Evolutionary conservation across 176 grass and related monocot genomes (phyloP), one percentile per base, ranked within the genome.

Genomic region (Musa troglodytarum): DNA sequence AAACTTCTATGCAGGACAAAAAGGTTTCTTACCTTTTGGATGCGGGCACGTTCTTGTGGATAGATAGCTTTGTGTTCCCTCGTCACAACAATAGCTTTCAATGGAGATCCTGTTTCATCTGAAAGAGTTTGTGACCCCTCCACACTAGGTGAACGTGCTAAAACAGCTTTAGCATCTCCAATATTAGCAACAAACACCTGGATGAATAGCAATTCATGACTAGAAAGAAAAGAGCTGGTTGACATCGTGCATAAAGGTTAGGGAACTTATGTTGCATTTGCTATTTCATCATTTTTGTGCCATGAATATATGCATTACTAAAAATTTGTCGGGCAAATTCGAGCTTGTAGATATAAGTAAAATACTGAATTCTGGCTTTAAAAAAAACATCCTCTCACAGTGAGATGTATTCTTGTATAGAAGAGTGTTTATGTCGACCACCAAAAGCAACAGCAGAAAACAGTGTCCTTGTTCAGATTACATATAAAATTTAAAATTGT

Each of bases 21-120:
- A 50, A 25, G 9, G 19, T 43, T 43, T 50, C 64, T 72, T 52
- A 97, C 93, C 82, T 93, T 93, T 74, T 97, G 87, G 29, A 93
- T 97, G 73, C 93, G 80, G 10, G 61, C 69, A 52, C 89, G 89
- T 73, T 97, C 93, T 83, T 90, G 87, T 56, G 90, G 87, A 93
- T 86, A 97, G 71, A 97, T 97, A n/a, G 90, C 93, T 81, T 97
- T 97, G 78, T 97, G 90, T 71, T 97, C 93, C 90, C 93, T 97
- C 52, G 87, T 97, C 86, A 97, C 85, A 75, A 97, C 90, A 83
- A 97, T 97, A 74, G 93, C 85, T 76, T 93, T 97, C 43, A 93
- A 65, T 61, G 52, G 53, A 74, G 43, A 76, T 84, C 84, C 80
- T 0, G 50, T 53, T 28, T 73, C 67, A 59, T 66, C 52, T 73